Conservation (phyloP, 768 basidiomycete genomes). For the Suillus lakei region DNA sequence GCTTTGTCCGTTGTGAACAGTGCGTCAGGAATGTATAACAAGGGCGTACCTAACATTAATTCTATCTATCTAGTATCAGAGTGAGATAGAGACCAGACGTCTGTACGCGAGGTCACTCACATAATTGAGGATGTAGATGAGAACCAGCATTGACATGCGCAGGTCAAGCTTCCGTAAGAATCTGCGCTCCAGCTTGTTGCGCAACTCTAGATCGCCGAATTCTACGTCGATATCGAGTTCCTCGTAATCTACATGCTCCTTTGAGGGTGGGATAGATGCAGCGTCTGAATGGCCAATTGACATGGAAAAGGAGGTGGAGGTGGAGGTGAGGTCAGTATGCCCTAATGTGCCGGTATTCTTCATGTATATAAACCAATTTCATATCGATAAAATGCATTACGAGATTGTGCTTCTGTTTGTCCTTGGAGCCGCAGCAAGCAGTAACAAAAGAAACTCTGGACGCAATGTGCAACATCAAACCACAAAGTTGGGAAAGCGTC, state of each 20-base stretch:
- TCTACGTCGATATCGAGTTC: conserved; percentile 39
- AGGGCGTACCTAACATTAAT: conserved; percentile 64
- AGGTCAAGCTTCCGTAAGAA: conserved; percentile 59
- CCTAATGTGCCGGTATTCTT: too few species aligned
- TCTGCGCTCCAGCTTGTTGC: conserved; percentile 53
- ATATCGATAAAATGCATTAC: too few species aligned
- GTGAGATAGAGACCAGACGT: neutral
- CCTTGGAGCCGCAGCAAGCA: too few species aligned
- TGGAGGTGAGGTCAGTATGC: neutral
- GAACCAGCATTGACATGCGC: conserved; percentile 56
- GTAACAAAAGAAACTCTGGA: too few species aligned
- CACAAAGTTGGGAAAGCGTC: too few species aligned
- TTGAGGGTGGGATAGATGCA: conserved; percentile 5
- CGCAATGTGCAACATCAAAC: too few species aligned
- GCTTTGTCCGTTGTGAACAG: conserved; percentile 35
- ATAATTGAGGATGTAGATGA: conserved; percentile 44
- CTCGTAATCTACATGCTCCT: conserved; percentile 4
- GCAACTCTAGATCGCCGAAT: conserved; percentile 51
- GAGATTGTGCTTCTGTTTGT: too few species aligned
- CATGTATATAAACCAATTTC: too few species aligned
- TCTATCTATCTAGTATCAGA: conserved; percentile 56
- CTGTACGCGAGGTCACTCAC: conserved; percentile 19
- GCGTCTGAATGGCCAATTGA: conserved; percentile 7
- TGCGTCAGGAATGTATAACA: neutral
- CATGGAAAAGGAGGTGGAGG: conserved; percentile 14